Evolutionary conservation across 306 rosid genomes (phyloP), one percentile per base, ranked within the genome.

Genomic region (Cicer bijugum): DNA sequence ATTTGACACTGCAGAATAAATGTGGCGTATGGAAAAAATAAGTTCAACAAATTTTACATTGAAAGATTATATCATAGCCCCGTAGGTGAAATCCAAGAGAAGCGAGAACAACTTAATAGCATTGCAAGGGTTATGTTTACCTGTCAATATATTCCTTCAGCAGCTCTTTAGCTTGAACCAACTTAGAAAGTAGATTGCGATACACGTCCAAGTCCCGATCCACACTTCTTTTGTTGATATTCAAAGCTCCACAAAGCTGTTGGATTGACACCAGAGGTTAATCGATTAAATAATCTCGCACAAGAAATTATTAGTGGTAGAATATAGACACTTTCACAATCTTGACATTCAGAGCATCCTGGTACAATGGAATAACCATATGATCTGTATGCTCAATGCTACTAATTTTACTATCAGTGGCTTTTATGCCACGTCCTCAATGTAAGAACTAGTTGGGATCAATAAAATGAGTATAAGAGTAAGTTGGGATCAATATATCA

Each of bases 201-300:
- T 91, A 95, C 75, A 95, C 93, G 33, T 95, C 99, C 85, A 95
- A 90, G 86, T 95, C 99, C 35, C 97, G 87, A 79, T 95, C 99
- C 72, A 95, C 99, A 72, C 93, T 84, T 86, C 88, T 86, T 82
- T 95, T 95, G 82, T 87, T 60, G 62, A 95, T 61, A 64, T 87
- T 91, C 75, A 95, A 82, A 78, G 91, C 85, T 1, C 87, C 84
- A 56, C 99, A 95, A 56, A 91, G 90, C 99, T 95, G 92, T 82
- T 60, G 74, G 37, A 78, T 64, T 75, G 82, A 72, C 81, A 51
- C 74, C 62, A 77, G 61, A 71, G 12, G 60, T 73, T 75, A 60
- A 69, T 47, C 70, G 40, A 63, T 69, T 69, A 39, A 63, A 69
- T 28, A 57, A 8, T 81, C 75, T 52, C 19, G 19, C n/a, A 43